phyloP scores from a whole-genome alignment of 495 filamentous ascomycete species.

The Penicillium psychrofluorescens region DNA sequence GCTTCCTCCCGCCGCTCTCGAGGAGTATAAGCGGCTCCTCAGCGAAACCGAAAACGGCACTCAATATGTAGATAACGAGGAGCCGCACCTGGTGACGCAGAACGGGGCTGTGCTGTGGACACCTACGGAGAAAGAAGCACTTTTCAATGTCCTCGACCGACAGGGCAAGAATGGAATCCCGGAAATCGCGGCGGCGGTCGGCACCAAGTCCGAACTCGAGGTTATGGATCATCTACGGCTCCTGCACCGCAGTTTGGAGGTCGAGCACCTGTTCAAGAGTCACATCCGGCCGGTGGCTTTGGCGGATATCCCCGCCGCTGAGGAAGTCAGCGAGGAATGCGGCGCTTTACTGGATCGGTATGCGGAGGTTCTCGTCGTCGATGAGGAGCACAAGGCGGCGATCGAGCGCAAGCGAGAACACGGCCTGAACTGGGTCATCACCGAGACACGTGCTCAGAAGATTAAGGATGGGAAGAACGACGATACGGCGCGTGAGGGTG shows the following conservation, averaged over 20 bases:
- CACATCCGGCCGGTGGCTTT: constrained; percentile 16
- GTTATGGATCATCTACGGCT: constrained; percentile 59
- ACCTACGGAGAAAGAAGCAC: constrained; percentile 54
- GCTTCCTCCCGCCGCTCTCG: constrained; percentile 5
- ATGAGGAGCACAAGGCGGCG: constrained; percentile 24
- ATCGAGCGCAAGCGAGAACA: constrained; percentile 51
- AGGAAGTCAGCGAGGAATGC: constrained; percentile 63
- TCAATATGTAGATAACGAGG: constrained; percentile 4
- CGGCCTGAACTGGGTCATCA: constrained; percentile 47
- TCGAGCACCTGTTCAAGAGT: constrained; percentile 21
- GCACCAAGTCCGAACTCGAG: constrained; percentile 68
- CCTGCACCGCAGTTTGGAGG: constrained; percentile 43
- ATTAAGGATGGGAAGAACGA: constrained; percentile 14
- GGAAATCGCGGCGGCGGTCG: constrained; percentile 56
- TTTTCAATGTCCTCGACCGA: constrained; percentile 58
- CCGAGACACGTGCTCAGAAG: constrained; percentile 23
- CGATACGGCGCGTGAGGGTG: constrained; percentile 20
- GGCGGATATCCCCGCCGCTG: constrained; percentile 58
- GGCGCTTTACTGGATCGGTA: constrained; percentile 58
- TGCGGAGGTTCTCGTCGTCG: constrained; percentile 37
- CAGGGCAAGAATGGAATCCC: constrained; percentile 53
- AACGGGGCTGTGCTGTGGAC: constrained; percentile 67
- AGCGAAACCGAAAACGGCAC: constrained; percentile 46
- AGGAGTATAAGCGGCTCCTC: constrained; percentile 50
- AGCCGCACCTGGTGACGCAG: constrained; percentile 37